Conservation (phyloP, 2,329 filamentous ascomycete species). For the Aureobasidium sp. region DNA sequence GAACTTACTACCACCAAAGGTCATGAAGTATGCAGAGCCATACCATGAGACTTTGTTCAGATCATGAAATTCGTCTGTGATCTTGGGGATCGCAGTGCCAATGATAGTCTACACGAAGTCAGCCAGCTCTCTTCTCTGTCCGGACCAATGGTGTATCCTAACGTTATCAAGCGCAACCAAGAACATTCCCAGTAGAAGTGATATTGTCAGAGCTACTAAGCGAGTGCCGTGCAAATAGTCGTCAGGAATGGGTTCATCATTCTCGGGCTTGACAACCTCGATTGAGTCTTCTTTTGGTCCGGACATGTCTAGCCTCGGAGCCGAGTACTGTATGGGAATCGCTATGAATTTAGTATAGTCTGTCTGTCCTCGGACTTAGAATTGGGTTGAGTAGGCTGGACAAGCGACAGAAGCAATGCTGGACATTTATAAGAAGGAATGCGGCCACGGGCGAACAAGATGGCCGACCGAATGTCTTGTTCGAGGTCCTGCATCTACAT, state of each 20-base stretch:
- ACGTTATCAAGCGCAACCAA: slow-evolving; percentile 21
- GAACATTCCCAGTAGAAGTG: slow-evolving; percentile 19
- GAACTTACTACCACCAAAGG: background rate
- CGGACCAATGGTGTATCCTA: background rate
- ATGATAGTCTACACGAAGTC: slow-evolving; percentile 19
- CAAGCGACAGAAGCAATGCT: background rate
- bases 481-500: background rate
- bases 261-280: background rate
- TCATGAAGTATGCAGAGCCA: slow-evolving; percentile 17
- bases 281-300: background rate
- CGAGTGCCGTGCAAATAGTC: background rate
- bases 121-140: background rate
- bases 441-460: background rate
- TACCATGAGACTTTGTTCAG: slow-evolving; percentile 32
- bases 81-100: slow-evolving; percentile 29
- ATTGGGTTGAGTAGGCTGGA: background rate
- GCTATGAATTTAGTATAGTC: background rate
- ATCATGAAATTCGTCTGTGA: slow-evolving; percentile 31
- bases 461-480: no score
- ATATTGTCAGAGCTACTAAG: background rate
- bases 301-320: background rate
- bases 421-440: background rate
- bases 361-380: background rate
- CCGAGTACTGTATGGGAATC: background rate
- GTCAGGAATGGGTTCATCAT: background rate